Evolutionary conservation across 176 grass and related monocot genomes (phyloP), one percentile per base, ranked within the genome.

Genomic region (Poa annua): DNA sequence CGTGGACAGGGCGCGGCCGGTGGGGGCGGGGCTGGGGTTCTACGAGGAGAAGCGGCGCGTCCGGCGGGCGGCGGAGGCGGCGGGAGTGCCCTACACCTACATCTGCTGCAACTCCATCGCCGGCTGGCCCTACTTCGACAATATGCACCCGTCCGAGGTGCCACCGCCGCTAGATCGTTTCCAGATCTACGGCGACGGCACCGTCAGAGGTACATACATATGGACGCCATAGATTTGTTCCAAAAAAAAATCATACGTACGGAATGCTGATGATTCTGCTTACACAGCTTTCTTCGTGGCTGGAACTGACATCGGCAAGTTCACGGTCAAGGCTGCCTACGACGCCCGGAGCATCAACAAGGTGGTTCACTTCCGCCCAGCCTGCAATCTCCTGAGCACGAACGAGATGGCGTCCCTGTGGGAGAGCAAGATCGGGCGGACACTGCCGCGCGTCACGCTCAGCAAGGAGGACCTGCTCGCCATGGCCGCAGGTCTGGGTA

Each of bases 91-190:
- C 3, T 92, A 96, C 88, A 96, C 88, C 59, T 92, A 80, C 85
- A 87, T 96, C 67, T 92, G 88, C 86, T 96, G 90, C 83, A 96
- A 96, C 83, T 96, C 93, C 35, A 96, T 92, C 29, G 93, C 93
- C 25, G 85, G 88, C 13, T 92, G 93, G 93, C 93, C 90, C 0
- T 96, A 96, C 85, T 88, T 90, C 70, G 83, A 96, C 80, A 90
- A 88, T 78, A 90, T 7, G 11, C 90, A 96, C 84, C 88, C 93
- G 3, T 96, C 93, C 1, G 88, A 92, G 71, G 72, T 90, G 49
- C 53, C 83, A 1, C 93, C 93, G 33, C 90, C 93, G 11, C 85
- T 92, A 21, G 90, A 92, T n/a, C 81, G 83, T 45, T 92, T 96
- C 86, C 82, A 92, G 64, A 92, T 95, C 85, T 92, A 95, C 47